These are phyloP conservation scores for Phlebiopsis flavidoalba DNA, from an alignment of 768 basidiomycete genomes.

Conservation along the genomic window DNA sequence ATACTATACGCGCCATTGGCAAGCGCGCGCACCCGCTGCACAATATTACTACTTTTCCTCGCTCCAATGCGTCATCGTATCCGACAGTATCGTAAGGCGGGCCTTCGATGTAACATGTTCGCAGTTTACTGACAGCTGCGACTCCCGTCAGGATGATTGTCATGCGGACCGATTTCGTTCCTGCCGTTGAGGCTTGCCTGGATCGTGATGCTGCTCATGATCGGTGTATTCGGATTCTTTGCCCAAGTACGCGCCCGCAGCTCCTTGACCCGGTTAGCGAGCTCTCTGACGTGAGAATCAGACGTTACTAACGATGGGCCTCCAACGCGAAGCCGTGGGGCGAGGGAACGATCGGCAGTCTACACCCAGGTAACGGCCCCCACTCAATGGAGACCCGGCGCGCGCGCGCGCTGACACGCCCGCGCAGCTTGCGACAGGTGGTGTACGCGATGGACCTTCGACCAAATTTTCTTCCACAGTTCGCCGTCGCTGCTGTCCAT, in stretches of 20 bases:
- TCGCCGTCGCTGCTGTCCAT: constrained; percentile 54
- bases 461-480: constrained; percentile 59
- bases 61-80: constrained; percentile 40
- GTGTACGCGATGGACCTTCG: constrained; percentile 64
- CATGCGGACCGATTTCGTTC: constrained; percentile 33
- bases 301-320: constrained; percentile 49
- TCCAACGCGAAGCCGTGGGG: constrained; percentile 62
- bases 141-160: constrained; percentile 35
- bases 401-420: background rate
- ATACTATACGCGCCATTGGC: constrained; percentile 62
- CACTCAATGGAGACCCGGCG: too few relatives aligned
- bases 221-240: constrained; percentile 48
- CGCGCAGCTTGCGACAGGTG: constrained; percentile 45
- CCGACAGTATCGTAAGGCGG: constrained; percentile 24
- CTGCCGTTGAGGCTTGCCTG: constrained; percentile 43
- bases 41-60: constrained; percentile 62
- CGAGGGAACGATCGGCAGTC: constrained; percentile 56
- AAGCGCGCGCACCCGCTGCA: constrained; percentile 74
- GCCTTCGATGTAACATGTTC: background rate
- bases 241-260: constrained; percentile 28
- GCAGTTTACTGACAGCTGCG: background rate
- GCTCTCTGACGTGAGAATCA: background rate
- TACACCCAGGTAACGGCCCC: constrained; percentile 43
- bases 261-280: background rate
- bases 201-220: constrained; percentile 42